Base-by-base conservation (phyloP, 2,329 filamentous ascomycete genomes). In the Aspergillus arachidicola region DNA sequence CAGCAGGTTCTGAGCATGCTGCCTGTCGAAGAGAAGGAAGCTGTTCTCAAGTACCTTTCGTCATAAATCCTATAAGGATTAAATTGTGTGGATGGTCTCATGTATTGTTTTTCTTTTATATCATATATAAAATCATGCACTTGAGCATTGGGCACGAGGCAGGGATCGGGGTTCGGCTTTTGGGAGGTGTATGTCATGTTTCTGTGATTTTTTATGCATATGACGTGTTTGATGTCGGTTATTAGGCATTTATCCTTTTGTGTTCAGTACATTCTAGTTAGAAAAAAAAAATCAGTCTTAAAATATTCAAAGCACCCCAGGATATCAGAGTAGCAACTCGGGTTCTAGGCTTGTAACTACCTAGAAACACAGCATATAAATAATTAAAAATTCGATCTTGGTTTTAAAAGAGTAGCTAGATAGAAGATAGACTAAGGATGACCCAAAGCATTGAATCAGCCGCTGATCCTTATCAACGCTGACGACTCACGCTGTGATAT, bases 11-110 rank as follows among this genome's bases (percentile, higher is more conserved):
- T 98, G 71, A 89, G 90, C 72, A 93, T 94, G 77, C 87, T 99
- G 82, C 93, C 94, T 21, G 90, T 94, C 57, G 88, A 87, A 68
- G 94, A 99, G 85, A 91, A 93, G 77, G 93, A 97, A 80, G 87
- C 91, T 78, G 86, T 96, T 59, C 83, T 97, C 61, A 87, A 84
- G 77, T 85, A 79, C 64, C 73, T 84, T 64, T 71, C 66, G 45
- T 77, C 75, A 16, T 50, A 58, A 54, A 32, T 19, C 48, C 14
- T 55, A 2, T 36, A 19, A 51, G 12, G 6, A 32, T 51, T 23
- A 12, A 21, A 36, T 46, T 50, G 30, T 34, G 6, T 48, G 45
- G 23, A 30, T 41, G 38, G 38, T n/a, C 19, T n/a, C 19, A 16
- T 61, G 11, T 36, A 32, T 46, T 46, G 19, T 23, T 43, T n/a